phyloP scores from a whole-genome alignment of 2,329 filamentous ascomycete species.

The Emergomyces pasteurianus region DNA sequence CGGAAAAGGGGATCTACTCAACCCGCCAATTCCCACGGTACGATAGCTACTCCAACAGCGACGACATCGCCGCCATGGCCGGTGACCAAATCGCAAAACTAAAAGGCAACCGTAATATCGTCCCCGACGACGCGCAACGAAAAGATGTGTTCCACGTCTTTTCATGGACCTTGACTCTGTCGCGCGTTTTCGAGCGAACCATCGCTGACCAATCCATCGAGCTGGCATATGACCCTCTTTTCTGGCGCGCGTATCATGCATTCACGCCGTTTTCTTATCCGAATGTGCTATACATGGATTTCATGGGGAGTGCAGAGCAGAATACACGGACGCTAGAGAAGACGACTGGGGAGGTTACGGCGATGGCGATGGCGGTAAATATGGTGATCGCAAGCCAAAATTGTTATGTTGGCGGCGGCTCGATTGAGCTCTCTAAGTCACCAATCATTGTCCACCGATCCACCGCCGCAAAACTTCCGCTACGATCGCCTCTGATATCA shows the following conservation, averaged over 20 bases:
- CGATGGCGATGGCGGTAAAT: slow-evolving; percentile 10
- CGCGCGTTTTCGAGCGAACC: background rate
- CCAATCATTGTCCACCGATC: background rate
- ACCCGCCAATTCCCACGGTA: slow-evolving; percentile 24
- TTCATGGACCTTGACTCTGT: slow-evolving; percentile 11
- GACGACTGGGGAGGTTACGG: slow-evolving; percentile 4
- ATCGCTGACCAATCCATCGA: slow-evolving; percentile 5
- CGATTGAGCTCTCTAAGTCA: background rate
- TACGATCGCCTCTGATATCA: background rate
- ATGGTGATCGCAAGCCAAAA: slow-evolving; percentile 5
- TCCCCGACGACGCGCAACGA: slow-evolving; percentile 1
- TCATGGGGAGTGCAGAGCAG: slow-evolving; percentile 5
- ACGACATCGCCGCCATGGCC: slow-evolving; percentile 21
- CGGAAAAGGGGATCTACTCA: slow-evolving; percentile 26
- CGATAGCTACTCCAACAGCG: slow-evolving; percentile 21
- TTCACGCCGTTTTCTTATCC: slow-evolving; percentile 7
- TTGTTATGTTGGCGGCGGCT: slow-evolving; percentile 6
- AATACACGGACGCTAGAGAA: background rate
- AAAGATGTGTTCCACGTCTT: slow-evolving; percentile 9
- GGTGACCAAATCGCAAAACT: slow-evolving; percentile 28
- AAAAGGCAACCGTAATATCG: slow-evolving; percentile 5
- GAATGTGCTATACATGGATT: slow-evolving; percentile 11
- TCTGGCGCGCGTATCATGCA: slow-evolving; percentile 5
- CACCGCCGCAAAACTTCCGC: background rate
- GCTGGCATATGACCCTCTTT: slow-evolving; percentile 5